Evolutionary conservation across 2,329 filamentous ascomycete species (phyloP).

Genomic region (Thyridium curvatum): DNA sequence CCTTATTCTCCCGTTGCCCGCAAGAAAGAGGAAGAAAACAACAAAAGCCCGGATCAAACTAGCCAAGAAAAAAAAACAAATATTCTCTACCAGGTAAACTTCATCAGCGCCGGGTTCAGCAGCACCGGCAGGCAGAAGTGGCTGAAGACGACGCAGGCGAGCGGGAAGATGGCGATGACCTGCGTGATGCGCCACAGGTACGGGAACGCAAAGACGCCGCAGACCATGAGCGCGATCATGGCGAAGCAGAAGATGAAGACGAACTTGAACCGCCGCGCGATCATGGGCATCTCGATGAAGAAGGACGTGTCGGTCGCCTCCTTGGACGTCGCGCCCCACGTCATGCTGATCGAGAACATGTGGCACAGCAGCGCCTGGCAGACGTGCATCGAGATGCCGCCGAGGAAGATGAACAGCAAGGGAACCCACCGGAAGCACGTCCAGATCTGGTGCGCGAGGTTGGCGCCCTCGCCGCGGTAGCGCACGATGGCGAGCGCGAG

Average conservation of each 20-base stretch:
- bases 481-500: conserved; percentile 55
- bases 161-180: conserved; percentile 55
- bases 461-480: conserved; percentile 36
- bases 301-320: conserved; percentile 51
- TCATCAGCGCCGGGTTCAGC: conserved; percentile 59
- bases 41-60: too few relatives aligned
- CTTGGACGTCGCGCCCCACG: conserved; percentile 72
- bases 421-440: conserved; percentile 71
- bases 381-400: conserved; percentile 35
- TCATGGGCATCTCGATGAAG: conserved; percentile 47
- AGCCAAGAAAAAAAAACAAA: neutral
- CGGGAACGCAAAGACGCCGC: conserved; percentile 37
- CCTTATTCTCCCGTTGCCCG: too few relatives aligned
- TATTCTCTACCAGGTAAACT: conserved; percentile 46
- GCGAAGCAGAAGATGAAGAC: conserved; percentile 44
- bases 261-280: conserved; percentile 49
- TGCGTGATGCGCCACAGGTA: conserved; percentile 48
- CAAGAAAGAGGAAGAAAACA: too few relatives aligned
- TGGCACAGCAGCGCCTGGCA: conserved; percentile 33
- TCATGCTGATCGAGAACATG: conserved; percentile 51
- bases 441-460: conserved; percentile 47
- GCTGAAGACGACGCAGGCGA: conserved; percentile 41
- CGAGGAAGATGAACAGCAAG: conserved; percentile 70
- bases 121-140: conserved; percentile 54
- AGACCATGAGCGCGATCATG: conserved; percentile 39